Evolutionary conservation across 2,329 filamentous ascomycete genomes (phyloP).

Genomic region (Penicillium paneum): DNA sequence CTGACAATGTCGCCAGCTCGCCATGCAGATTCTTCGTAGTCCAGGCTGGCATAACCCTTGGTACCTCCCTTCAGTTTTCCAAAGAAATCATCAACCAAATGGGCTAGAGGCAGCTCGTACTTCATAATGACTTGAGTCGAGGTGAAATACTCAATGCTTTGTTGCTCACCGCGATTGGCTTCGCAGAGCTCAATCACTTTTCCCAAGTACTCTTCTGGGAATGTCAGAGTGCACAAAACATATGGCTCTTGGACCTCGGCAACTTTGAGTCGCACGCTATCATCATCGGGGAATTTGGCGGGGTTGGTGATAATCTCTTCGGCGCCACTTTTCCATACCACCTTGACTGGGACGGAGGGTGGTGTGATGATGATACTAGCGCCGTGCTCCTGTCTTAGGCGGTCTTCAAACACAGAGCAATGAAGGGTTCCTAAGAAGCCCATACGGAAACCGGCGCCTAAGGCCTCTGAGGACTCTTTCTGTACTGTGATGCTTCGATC

Average conservation of each 20-base stretch:
- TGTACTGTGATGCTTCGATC: constrained; percentile 91
- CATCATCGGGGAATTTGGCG: constrained; percentile 78
- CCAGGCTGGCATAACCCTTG: constrained; percentile 91
- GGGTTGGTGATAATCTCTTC: constrained; percentile 82
- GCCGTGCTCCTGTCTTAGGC: constrained; percentile 88
- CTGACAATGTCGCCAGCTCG: constrained; percentile 76
- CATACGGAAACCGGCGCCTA: constrained; percentile 89
- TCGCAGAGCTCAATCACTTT: constrained; percentile 95
- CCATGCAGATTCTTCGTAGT: constrained; percentile 96
- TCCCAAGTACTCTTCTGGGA: constrained; percentile 91
- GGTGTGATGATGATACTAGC: constrained; percentile 95
- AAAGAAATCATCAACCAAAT: constrained; percentile 95
- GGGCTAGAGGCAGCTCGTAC: constrained; percentile 82
- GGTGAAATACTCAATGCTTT: constrained; percentile 86
- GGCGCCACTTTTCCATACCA: constrained; percentile 72
- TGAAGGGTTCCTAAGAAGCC: constrained; percentile 96
- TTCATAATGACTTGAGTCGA: constrained; percentile 89
- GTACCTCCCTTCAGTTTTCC: constrained; percentile 91
- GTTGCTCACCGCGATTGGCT: constrained; percentile 79
- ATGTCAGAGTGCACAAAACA: constrained; percentile 78
- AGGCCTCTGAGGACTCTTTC: constrained; percentile 89
- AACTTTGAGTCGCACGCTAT: constrained; percentile 54
- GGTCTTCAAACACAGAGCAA: constrained; percentile 98
- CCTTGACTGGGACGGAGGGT: constrained; percentile 87
- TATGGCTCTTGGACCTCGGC: constrained; percentile 68